A percentile compares a stretch with the other conserved stretches of the same genome.
Evolutionary conservation across 768 basidiomycete species (phyloP).

Genomic region (Tulasnella sp.): DNA sequence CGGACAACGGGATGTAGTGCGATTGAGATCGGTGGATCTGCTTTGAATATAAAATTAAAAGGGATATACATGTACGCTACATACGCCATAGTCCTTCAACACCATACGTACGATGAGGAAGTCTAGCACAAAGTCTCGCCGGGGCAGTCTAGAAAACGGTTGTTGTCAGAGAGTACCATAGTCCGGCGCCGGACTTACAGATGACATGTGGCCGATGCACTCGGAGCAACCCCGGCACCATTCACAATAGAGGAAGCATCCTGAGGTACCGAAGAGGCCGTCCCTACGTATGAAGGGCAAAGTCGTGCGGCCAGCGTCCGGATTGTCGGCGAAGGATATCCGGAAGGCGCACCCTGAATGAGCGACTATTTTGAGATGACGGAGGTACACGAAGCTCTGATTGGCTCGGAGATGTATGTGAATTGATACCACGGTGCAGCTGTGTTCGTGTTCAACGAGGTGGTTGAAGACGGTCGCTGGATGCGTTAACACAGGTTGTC

Average conservation of each 20-base stretch:
- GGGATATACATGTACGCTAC: background rate
- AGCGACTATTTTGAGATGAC: too few species aligned
- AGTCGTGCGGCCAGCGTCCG: too few species aligned
- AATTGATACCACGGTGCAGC: too few species aligned
- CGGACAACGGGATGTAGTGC: too few species aligned
- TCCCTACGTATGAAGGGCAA: background rate
- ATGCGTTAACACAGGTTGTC: constrained; percentile 26
- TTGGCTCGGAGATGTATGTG: too few species aligned
- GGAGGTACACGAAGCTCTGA: too few species aligned
- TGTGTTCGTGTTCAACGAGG: too few species aligned
- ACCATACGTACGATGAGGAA: background rate
- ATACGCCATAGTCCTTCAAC: background rate
- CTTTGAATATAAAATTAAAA: background rate
- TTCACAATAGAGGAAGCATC: constrained; percentile 25
- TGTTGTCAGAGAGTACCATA: background rate
- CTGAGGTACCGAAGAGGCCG: constrained; percentile 15
- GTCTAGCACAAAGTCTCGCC: constrained; percentile 25
- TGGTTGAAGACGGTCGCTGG: constrained; percentile 80
- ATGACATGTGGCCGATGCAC: constrained; percentile 27
- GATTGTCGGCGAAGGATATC: background rate
- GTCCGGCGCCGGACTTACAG: constrained; percentile 12
- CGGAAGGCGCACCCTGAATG: too few species aligned
- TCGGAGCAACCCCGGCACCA: constrained; percentile 28
- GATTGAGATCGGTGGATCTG: too few species aligned
- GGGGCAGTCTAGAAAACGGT: constrained; percentile 23